Evolutionary conservation across 352 stramenopile genomes (phyloP).

Genomic region (Peronosclerospora sorghi): DNA sequence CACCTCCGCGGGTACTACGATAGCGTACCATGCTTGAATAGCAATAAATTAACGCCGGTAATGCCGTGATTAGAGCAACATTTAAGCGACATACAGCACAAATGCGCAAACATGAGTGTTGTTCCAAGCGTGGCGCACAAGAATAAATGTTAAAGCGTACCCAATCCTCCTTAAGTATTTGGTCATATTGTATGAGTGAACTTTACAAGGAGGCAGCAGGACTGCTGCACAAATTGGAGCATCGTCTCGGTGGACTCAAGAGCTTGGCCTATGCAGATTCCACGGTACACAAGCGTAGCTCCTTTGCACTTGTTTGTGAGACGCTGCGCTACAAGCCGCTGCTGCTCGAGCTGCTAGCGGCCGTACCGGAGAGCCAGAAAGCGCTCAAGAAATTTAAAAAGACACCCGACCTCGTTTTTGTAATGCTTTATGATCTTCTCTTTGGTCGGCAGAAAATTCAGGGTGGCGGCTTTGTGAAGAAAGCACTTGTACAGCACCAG

Average conservation of each 20-base stretch:
- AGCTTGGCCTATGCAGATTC: constrained; percentile 72
- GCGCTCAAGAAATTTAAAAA: constrained; percentile 35
- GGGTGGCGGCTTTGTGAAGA: constrained; percentile 81
- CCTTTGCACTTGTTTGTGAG: constrained; percentile 82
- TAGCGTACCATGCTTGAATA: constrained; percentile 87
- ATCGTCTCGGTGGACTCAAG: constrained; percentile 73
- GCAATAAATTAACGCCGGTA: no score
- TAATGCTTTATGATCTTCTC: constrained; percentile 83
- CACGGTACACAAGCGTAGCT: constrained; percentile 80
- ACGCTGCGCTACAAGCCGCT: constrained; percentile 82
- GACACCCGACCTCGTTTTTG: constrained; percentile 48
- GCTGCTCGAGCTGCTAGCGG: constrained; percentile 51
- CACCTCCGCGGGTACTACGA: constrained; percentile 71
- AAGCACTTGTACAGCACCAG: constrained; percentile 64
- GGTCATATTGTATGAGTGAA: constrained; percentile 82
- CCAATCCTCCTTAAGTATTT: no score
- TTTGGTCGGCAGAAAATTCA: constrained; percentile 82
- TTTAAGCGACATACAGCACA: no score
- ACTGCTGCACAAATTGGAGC: constrained; percentile 70
- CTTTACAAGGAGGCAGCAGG: constrained; percentile 74
- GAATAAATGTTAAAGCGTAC: no score
- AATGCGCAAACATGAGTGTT: no score
- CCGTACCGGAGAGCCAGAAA: constrained; percentile 60
- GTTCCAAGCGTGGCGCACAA: no score
- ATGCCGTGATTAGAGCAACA: no score